Evolutionary conservation across 1,139 yeast species (phyloP), one percentile per base, ranked within the genome.

Genomic region (Wickerhamiella pararugosa): DNA sequence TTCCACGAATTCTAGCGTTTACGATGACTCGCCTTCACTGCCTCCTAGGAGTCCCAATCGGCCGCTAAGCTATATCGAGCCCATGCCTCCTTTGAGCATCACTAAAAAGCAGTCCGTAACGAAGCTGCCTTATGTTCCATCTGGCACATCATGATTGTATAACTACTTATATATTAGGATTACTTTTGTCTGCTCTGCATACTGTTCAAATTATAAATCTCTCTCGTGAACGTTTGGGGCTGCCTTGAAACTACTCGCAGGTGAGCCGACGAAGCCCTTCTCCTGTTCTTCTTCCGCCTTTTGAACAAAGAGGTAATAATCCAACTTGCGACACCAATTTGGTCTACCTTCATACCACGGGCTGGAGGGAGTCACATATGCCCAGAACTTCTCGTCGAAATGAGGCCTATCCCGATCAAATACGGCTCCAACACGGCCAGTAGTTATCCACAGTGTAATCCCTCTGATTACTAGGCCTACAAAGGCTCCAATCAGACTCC

Each of bases 401-500:
- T 41, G 39, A 10, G 29, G 40, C 7, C 4, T 27, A 33, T 37
- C 35, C n/a, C 25, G 37, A 15, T 48, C 53, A 37, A 51, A 49
- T n/a, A 49, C 49, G 6, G 49, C 50, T 8, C 40, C 36, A 5
- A 39, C 6, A 2, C 47, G 43, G 11, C 43, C 25, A 9, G 35
- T 9, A 30, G 25, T 34, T 42, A 49, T 35, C 3, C 46, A 51
- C 38, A 41, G 33, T 21, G n/a, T 39, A 9, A 43, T 58, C 11
- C 40, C 44, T 2, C 95, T 71, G 7, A 71, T 31, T 1, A 57
- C 76, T 30, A 80, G 70, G 38, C 70, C 66, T 34, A 66, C 53
- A 21, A 71, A 60, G 1, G 83, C 77, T 47, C 78, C 65, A 2
- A 79, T 48, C 2, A 86, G 52, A 15, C 92, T 86, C 15, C 92